These are phyloP conservation scores for Rhodotorula kratochvilovae DNA, from an alignment of 768 basidiomycete species.

Conservation along the genomic window DNA sequence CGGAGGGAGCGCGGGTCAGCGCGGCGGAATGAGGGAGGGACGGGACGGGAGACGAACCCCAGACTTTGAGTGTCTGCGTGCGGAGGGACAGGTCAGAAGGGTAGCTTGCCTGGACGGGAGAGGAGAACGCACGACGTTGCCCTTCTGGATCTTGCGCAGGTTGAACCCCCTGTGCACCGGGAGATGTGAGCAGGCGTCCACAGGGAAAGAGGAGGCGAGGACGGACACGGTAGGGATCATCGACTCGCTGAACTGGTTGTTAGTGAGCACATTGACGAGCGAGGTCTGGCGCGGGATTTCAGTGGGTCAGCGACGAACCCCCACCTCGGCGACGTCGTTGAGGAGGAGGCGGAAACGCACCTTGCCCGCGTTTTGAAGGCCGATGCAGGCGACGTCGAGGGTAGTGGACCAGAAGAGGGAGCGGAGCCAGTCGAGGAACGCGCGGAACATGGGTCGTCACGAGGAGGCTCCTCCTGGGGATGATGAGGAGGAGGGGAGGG, in stretches of 20 bases:
- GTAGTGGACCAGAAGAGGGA: conserved; percentile 23
- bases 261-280: conserved; percentile 30
- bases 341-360: neutral
- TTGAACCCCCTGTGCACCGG: conserved; percentile 30
- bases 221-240: conserved; percentile 40
- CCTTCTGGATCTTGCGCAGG: conserved; percentile 30
- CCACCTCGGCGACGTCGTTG: neutral
- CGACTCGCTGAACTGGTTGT: conserved; percentile 29
- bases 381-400: conserved; percentile 34
- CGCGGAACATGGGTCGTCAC: conserved; percentile 7
- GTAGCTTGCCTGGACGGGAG: no score
- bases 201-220: no score
- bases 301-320: no score
- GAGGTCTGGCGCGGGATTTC: no score
- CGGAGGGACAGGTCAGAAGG: neutral
- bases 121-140: conserved; percentile 22
- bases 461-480: no score
- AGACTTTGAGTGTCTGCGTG: conserved; percentile 32
- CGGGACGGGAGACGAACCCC: conserved; percentile 13
- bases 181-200: neutral
- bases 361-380: conserved; percentile 36
- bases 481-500: no score
- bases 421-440: conserved; percentile 33
- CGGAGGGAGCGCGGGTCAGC: neutral
- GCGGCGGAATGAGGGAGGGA: neutral